Evolutionary conservation across 805 yeast genomes (phyloP), one percentile per base, ranked within the genome.

Genomic region (Ogataea pilisensis): DNA sequence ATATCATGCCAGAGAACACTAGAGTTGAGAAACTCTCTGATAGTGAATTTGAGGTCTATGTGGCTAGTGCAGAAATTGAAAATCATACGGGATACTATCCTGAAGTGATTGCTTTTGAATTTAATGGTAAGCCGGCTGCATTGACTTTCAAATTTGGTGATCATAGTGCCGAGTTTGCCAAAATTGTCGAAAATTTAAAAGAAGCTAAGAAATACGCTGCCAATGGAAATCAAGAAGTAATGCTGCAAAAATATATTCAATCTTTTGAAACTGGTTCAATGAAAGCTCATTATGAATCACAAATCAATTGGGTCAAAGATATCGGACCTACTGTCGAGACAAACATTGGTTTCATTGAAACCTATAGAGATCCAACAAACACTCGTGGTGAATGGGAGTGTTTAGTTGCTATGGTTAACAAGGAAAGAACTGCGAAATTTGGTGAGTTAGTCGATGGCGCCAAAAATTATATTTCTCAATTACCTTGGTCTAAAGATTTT

Each of bases 341-440:
- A 34, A 87, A 88, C 59, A 77, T 88, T 53, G 96, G 96, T 0
- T 88, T 88, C 60, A 88, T 88, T 52, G 96, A 88, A 66, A 88
- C 96, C 22, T 88, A 88, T 66, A 75, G 96, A 63, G 96, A 87
- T 59, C 95, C 95, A 13, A 76, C 90, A 25, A 95, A 95, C 35
- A 86, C 87, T 35, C 76, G 89, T 56, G 96, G 96, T 44, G 96
- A 88, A 63, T 88, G 93, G 91, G 96, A 88, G 66, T 87, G 95
- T 22, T 67, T 88, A 35, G 93, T 88, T 26, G 91, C 95, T 17
- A 84, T 87, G 78, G 95, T 88, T 41, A 87, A 88, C 64, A 82
- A 84, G 57, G 91, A 86, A 47, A 75, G 95, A 46, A 88, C 96
- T 14, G 81, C 76, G 38, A 88, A 86, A 55, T 88, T 88, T 58